Percentiles rank a stretch among this genome's conserved stretches.
These are phyloP conservation scores for Citrus sp. DNA, from an alignment of 345 rosid species.

Conservation along the genomic window DNA sequence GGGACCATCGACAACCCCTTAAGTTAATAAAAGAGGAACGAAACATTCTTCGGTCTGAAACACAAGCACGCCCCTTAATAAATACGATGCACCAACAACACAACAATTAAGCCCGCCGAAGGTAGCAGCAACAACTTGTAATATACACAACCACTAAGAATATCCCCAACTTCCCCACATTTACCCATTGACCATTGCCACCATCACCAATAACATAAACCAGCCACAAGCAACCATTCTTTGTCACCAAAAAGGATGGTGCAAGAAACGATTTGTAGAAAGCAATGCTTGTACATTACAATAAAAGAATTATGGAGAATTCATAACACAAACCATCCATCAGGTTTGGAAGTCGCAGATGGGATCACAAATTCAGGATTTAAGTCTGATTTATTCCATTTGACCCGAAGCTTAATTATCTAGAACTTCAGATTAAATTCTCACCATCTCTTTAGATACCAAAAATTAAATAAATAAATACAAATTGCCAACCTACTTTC, in stretches of 20 bases:
- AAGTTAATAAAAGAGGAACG: not conserved
- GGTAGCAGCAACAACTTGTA: not conserved
- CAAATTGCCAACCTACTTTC: not conserved
- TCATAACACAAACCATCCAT: not conserved
- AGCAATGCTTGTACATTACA: not conserved
- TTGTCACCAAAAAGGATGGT: not conserved
- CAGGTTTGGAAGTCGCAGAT: not conserved
- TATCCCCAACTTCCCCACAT: not conserved
- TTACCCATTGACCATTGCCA: not conserved
- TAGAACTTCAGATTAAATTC: not conserved
- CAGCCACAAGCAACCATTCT: not conserved
- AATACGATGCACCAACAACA: not conserved
- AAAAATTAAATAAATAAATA: not conserved
- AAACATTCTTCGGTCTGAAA: not conserved
- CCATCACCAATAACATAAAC: not conserved
- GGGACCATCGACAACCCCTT: not conserved
- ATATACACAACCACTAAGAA: not conserved
- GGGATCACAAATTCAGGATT: not conserved
- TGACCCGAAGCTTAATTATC: not conserved
- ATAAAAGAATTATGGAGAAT: not conserved
- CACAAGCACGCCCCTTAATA: not conserved
- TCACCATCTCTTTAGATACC: not conserved
- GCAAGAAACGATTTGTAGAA: not conserved
- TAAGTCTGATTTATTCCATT: not conserved
- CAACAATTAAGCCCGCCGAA: not conserved